A percentile compares a stretch with the other conserved stretches of the same genome.
phyloP scores from a whole-genome alignment of 306 rosid genomes.

The Morella rubra region DNA sequence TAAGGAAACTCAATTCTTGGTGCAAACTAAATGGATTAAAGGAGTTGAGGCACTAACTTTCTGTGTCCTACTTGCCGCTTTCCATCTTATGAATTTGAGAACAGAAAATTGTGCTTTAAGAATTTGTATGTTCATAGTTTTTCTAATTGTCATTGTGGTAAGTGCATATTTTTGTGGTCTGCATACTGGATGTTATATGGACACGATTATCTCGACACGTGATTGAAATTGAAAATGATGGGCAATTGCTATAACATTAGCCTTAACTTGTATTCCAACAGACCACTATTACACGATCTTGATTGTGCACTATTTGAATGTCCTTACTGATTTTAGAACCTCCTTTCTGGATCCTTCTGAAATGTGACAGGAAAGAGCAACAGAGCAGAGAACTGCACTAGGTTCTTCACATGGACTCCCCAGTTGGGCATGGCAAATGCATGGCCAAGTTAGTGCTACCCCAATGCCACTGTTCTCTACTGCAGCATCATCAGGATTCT shows the following conservation, averaged over 20 bases:
- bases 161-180: neutral
- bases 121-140: neutral
- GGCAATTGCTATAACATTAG: too few species aligned
- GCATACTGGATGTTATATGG: conserved; percentile 1
- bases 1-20: conserved; percentile 2
- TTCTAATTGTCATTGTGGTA: neutral
- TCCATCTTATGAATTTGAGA: neutral
- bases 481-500: conserved; percentile 99
- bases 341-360: neutral
- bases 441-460: conserved; percentile 57
- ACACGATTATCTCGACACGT: neutral
- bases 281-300: neutral
- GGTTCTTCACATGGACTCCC: conserved; percentile 71
- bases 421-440: conserved; percentile 73
- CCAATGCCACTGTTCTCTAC: conserved; percentile 75
- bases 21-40: neutral
- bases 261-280: too few species aligned
- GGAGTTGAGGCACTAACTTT: conserved; percentile 1
- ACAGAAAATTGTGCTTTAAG: neutral
- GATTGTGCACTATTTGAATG: neutral
- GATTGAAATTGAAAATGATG: neutral
- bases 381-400: conserved; percentile 54
- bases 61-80: neutral
- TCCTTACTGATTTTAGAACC: neutral
- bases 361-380: conserved; percentile 68